phyloP scores from a whole-genome alignment of 306 rosid genomes.

The Inga laurina region DNA sequence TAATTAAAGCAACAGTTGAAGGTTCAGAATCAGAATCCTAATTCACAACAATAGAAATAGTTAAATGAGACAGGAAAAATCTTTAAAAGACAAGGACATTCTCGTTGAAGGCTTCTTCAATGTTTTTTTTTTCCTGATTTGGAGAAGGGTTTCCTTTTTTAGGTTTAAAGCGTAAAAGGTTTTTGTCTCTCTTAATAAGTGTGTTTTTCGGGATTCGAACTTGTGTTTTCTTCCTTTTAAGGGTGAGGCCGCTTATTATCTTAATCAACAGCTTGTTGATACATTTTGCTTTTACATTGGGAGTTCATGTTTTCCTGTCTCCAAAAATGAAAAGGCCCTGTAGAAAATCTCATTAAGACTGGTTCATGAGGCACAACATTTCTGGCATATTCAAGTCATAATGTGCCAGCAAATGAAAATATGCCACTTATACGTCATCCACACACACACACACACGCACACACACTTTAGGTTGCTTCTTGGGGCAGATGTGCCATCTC shows the following conservation, averaged over 20 bases:
- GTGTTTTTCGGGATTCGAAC: too few species aligned
- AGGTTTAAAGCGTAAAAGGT: too few species aligned
- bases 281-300: not conserved
- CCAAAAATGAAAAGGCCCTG: not conserved
- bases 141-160: too few species aligned
- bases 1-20: too few species aligned
- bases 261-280: too few species aligned
- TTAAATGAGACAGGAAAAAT: not conserved
- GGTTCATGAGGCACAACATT: not conserved
- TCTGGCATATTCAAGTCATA: conserved; percentile 17
- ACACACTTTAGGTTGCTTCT: conserved; percentile 35
- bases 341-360: conserved; percentile 1
- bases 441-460: not conserved
- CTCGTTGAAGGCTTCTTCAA: not conserved
- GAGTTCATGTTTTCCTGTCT: not conserved
- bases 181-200: too few species aligned
- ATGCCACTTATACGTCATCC: conserved; percentile 21
- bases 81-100: not conserved
- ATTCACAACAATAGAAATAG: not conserved
- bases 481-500: conserved; percentile 69
- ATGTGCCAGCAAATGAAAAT: not conserved
- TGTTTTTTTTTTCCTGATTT: too few species aligned
- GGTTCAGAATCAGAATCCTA: not conserved
- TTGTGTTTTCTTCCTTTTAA: too few species aligned
- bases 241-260: too few species aligned